Percentiles rank a stretch among this genome's conserved stretches.
phyloP scores from a whole-genome alignment of 2,329 filamentous ascomycete species.

The Penicillium digitatum region DNA sequence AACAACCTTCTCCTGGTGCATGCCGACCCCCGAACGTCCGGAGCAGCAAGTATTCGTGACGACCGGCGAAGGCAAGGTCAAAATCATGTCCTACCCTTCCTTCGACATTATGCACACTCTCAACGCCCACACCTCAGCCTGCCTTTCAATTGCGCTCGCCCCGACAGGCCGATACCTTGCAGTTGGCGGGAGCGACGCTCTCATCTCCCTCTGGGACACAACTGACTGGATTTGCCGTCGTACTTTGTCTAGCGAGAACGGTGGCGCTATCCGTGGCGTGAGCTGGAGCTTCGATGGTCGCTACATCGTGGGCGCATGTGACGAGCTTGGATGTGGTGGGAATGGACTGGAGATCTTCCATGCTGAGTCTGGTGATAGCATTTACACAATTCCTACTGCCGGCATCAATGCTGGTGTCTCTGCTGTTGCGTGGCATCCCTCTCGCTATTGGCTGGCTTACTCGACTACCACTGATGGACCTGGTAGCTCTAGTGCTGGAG shows the following conservation, averaged over 20 bases:
- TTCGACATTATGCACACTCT: slow-evolving; percentile 45
- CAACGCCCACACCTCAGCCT: slow-evolving; percentile 49
- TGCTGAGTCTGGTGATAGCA: slow-evolving; percentile 48
- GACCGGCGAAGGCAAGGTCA: slow-evolving; percentile 49
- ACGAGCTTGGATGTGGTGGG: slow-evolving; percentile 44
- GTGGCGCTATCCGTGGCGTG: slow-evolving; percentile 46
- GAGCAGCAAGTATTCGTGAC: slow-evolving; percentile 46
- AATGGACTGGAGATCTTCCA: slow-evolving; percentile 49
- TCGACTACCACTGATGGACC: slow-evolving; percentile 43
- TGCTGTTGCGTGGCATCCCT: slow-evolving; percentile 50
- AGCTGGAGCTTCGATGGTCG: slow-evolving; percentile 51
- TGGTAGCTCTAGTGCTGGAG: slow-evolving; percentile 37
- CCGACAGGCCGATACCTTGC: slow-evolving; percentile 49
- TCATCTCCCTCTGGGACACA: slow-evolving; percentile 51
- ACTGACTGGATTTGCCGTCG: slow-evolving; percentile 50
- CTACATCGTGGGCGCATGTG: slow-evolving; percentile 47
- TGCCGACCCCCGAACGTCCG: slow-evolving; percentile 33
- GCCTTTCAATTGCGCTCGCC: slow-evolving; percentile 44
- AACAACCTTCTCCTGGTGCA: slow-evolving; percentile 46
- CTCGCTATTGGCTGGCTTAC: slow-evolving; percentile 49
- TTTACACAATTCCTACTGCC: slow-evolving; percentile 44
- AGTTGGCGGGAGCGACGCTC: slow-evolving; percentile 47
- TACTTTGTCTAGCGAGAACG: slow-evolving; percentile 44
- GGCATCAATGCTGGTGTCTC: slow-evolving; percentile 40
- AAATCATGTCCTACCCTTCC: slow-evolving; percentile 47